Conservation (phyloP, 2,329 filamentous ascomycete species). For the Hypoxylon sp. region DNA sequence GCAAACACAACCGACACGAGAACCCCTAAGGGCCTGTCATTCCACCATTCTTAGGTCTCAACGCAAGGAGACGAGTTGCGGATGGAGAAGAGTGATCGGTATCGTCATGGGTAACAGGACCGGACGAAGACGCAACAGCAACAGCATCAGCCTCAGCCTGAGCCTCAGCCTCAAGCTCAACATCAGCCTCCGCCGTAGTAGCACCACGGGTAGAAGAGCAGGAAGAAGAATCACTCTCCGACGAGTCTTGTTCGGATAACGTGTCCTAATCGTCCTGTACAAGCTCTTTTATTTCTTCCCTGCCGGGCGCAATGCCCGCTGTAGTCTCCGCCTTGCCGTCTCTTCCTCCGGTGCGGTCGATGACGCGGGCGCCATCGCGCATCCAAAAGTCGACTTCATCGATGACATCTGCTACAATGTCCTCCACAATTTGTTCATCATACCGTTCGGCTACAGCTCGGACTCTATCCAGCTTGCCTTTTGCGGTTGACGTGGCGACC, state of each 20-base stretch:
- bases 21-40: neutral
- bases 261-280: conserved; percentile 71
- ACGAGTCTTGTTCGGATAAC: neutral
- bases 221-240: neutral
- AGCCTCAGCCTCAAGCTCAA: too few species aligned
- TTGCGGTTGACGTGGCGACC: conserved; percentile 18
- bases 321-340: conserved; percentile 62
- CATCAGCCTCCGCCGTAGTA: neutral
- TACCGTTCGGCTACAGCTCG: conserved; percentile 83
- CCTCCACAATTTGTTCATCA: conserved; percentile 93
- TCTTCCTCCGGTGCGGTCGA: conserved; percentile 61
- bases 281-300: conserved; percentile 75
- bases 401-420: conserved; percentile 91
- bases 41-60: neutral
- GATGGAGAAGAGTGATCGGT: neutral
- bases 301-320: conserved; percentile 61
- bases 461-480: conserved; percentile 55
- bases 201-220: neutral
- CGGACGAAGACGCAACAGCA: too few species aligned
- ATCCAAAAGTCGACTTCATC: conserved; percentile 95
- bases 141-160: too few species aligned
- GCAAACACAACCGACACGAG: neutral
- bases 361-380: conserved; percentile 72
- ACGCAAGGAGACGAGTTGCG: neutral
- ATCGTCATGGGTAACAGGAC: too few species aligned